Evolutionary conservation across 2,329 filamentous ascomycete species (phyloP).

Genomic region (Neonectria faginata): DNA sequence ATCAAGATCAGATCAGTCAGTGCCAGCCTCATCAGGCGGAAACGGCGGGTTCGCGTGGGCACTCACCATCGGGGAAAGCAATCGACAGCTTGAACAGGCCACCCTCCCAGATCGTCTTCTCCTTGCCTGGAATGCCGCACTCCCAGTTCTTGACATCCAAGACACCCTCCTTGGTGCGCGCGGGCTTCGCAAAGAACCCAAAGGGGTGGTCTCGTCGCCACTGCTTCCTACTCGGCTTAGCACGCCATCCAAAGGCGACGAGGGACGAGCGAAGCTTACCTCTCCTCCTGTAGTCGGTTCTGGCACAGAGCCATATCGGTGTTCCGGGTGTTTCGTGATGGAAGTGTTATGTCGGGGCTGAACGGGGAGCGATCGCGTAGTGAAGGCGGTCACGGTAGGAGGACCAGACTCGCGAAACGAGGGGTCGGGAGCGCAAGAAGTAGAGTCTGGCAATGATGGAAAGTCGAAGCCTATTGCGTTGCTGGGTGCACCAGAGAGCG

Average conservation of each 20-base stretch:
- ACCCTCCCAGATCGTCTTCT: conserved; percentile 98
- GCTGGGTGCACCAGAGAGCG: conserved; percentile 10
- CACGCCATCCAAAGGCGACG: conserved; percentile 8
- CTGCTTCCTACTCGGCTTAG: conserved; percentile 76
- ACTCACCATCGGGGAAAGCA: conserved; percentile 89
- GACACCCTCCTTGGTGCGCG: conserved; percentile 80
- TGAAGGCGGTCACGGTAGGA: conserved; percentile 19
- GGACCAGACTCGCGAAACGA: conserved; percentile 21
- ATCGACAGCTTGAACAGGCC: conserved; percentile 95
- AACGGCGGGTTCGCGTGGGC: conserved; percentile 8
- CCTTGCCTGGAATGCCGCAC: conserved; percentile 94
- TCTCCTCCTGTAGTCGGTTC: conserved; percentile 88
- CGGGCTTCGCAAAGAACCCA: conserved; percentile 93
- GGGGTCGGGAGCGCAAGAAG: conserved; percentile 14
- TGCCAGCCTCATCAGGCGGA: conserved; percentile 17
- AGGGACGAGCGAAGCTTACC: conserved; percentile 63
- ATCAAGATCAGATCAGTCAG: conserved; percentile 32
- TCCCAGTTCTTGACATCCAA: conserved; percentile 97
- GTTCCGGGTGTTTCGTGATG: conserved; percentile 7
- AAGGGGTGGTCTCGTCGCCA: conserved; percentile 98
- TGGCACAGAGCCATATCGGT: conserved; percentile 83
- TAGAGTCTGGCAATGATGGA: conserved; percentile 4
- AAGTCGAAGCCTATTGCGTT: conserved; percentile 3
- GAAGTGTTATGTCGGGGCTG: conserved; percentile 17
- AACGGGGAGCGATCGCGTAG: conserved; percentile 14